Evolutionary conservation across 495 filamentous ascomycete genomes (phyloP).

Genomic region (Viridothelium virens): DNA sequence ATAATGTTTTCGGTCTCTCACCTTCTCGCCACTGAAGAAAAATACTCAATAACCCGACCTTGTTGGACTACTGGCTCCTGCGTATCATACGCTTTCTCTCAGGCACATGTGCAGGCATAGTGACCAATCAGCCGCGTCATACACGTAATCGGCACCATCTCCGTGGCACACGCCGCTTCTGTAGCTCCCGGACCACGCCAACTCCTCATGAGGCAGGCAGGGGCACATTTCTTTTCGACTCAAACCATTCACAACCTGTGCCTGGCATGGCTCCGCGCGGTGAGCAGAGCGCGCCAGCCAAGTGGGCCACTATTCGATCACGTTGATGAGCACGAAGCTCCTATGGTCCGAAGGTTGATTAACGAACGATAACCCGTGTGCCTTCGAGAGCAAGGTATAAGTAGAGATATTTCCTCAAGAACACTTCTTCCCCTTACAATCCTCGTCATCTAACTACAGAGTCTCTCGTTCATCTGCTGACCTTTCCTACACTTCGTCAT

Average conservation of each 20-base stretch:
- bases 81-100: neutral
- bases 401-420: neutral
- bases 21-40: too few species aligned
- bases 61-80: neutral
- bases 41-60: too few species aligned
- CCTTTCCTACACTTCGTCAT: neutral
- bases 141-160: neutral
- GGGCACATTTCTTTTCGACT: neutral
- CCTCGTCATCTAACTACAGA: neutral
- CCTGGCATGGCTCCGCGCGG: neutral
- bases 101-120: neutral
- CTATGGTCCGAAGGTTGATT: neutral
- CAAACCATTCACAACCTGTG: neutral
- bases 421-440: too few species aligned
- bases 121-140: neutral
- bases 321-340: neutral
- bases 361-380: neutral
- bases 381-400: constrained; percentile 6
- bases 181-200: neutral
- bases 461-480: neutral
- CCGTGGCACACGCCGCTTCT: neutral
- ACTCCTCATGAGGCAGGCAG: constrained; percentile 1
- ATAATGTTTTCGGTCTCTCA: too few species aligned
- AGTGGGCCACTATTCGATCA: neutral
- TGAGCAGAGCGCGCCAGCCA: neutral